Conservation (phyloP, 106 monocot species). For the Platanthera guangdongensis region DNA sequence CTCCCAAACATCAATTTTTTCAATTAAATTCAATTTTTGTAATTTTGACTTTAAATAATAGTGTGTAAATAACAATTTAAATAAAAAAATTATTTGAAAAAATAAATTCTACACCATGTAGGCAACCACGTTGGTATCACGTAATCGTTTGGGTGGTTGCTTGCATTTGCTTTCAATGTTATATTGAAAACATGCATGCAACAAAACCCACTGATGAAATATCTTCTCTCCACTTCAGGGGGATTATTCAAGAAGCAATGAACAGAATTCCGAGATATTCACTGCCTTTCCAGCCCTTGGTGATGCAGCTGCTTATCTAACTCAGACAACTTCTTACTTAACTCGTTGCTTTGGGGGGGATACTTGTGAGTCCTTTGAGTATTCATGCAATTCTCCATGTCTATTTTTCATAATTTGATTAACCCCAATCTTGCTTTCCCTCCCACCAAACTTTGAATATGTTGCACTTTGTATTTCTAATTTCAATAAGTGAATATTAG, state of each 20-base stretch:
- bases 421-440: neutral
- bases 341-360: conserved; percentile 59
- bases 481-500: neutral
- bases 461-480: neutral
- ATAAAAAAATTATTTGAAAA: no score
- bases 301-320: conserved; percentile 69
- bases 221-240: conserved; percentile 24
- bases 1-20: no score
- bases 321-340: conserved; percentile 69
- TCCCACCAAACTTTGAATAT: neutral
- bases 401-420: neutral
- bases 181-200: neutral
- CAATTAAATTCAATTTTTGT: no score
- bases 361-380: conserved; percentile 25
- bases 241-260: conserved; percentile 24
- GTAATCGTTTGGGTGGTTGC: no score
- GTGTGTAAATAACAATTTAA: no score
- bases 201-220: neutral
- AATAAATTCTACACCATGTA: no score
- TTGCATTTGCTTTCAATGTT: no score
- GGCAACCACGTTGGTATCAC: no score
- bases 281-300: conserved; percentile 54
- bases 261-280: conserved; percentile 37
- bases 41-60: no score
- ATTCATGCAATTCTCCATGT: neutral